Conservation (phyloP, 139 green algal genomes). For the Chlamydomonas urium region DNA sequence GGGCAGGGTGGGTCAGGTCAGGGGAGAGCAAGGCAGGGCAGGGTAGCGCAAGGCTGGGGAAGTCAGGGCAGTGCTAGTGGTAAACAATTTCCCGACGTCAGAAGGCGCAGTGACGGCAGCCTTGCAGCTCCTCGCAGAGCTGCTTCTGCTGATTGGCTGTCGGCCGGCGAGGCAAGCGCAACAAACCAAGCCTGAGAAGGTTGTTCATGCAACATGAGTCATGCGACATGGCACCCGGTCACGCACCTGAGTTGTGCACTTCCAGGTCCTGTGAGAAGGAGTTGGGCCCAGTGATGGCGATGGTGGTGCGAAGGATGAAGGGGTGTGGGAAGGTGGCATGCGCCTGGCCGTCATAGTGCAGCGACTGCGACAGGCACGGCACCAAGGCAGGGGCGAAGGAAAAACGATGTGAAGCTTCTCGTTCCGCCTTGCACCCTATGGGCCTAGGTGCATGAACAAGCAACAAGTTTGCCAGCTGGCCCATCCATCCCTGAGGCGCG, state of each 20-base stretch:
- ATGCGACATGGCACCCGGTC: too few species aligned
- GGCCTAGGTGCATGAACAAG: background rate
- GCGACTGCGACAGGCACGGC: background rate
- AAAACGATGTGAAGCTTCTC: background rate
- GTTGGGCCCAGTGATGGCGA: background rate
- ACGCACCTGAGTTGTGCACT: slow-evolving; percentile 2
- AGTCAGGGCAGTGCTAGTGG: too few species aligned
- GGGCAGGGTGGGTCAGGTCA: too few species aligned
- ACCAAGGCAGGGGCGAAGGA: background rate
- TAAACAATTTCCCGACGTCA: too few species aligned
- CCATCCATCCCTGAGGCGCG: background rate
- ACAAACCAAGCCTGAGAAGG: too few species aligned
- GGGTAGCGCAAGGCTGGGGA: too few species aligned
- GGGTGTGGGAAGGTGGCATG: background rate
- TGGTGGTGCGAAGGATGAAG: background rate
- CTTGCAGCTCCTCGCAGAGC: too few species aligned
- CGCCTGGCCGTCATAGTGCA: background rate
- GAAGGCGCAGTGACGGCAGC: too few species aligned
- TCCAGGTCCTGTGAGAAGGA: background rate
- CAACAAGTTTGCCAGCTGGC: background rate
- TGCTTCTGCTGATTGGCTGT: too few species aligned
- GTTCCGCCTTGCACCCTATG: background rate
- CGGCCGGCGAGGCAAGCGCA: too few species aligned
- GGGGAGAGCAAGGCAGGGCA: too few species aligned
- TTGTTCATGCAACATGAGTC: too few species aligned